Base-by-base conservation (phyloP, 1,139 yeast species). In the Debaryomyces robertsiae region DNA sequence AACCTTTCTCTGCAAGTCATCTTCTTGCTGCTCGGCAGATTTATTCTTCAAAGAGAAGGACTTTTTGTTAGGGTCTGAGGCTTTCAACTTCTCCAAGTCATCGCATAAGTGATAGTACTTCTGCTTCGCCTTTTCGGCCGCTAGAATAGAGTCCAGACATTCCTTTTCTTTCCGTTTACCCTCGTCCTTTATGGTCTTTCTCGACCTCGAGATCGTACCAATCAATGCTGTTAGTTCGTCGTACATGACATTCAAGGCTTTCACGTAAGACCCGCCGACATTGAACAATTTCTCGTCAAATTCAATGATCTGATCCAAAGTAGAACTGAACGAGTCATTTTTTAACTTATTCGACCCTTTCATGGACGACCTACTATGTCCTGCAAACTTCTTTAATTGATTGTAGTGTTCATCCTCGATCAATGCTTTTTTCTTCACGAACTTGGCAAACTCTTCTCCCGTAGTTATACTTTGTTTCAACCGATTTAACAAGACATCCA, bases 1-100 rank as follows among this genome's bases (percentile, higher is more conserved):
- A 30, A 93, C 89, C 58, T 93, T 90, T 41, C 84, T 67, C 47
- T 80, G 82, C 22, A 91, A 69, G 39, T 91, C 97, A 56, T 91
- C 98, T 57, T 93, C 98, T 60, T 90, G 96, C 63, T 91, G 97
- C 40, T 85, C 85, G 2, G 83, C 80, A 0, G 95, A 81, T 51
- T 82, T 84, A 41, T 88, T 82, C 56, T 86, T 86, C 49, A 87
- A 70, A 24, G 91, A 84, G 53, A 93, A 83, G 14, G 83, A 79
- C 57, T 88, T 89, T 61, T 85, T 88, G 43, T 84, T 76, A 16
- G 96, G 96, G 57, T 91, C 98, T 0, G 85, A 76, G 39, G 83
- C 79, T 54, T 84, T 81, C 41, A 90, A 75, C 52, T 85, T 83
- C 52, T 93, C 97, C 62, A 89, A 77, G 53, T 93, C 98, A 42